Evolutionary conservation across 1,284 basidiomycete species (phyloP).

Genomic region (Rhodotorula glutinis): DNA sequence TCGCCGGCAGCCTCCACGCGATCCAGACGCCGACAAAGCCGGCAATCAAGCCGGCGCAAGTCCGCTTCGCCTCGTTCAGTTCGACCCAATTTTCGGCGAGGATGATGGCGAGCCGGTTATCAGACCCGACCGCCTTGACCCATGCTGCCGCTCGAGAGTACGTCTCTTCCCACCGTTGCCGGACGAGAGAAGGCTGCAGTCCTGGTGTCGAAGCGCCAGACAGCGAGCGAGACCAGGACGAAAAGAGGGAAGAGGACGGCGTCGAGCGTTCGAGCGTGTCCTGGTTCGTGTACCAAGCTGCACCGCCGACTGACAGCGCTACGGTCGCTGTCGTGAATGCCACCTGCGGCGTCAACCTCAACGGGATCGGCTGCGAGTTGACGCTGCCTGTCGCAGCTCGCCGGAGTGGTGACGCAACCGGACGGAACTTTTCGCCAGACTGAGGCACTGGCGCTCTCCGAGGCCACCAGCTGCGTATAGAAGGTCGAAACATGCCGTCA

Average conservation of each 20-base stretch:
- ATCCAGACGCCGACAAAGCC: slow-evolving; percentile 19
- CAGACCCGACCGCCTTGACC: background rate
- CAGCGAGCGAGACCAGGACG: background rate
- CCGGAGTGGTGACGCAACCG: too few relatives aligned
- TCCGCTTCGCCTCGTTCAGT: slow-evolving; percentile 30
- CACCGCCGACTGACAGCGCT: slow-evolving; percentile 7
- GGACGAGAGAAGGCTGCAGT: slow-evolving; percentile 9
- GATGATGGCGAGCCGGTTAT: slow-evolving; percentile 25
- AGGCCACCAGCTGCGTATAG: background rate
- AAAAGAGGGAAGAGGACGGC: background rate
- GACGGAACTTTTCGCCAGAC: too few relatives aligned
- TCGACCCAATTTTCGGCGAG: slow-evolving; percentile 32
- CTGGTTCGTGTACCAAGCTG: slow-evolving; percentile 21
- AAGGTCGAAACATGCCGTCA: slow-evolving; percentile 1
- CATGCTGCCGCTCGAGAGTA: background rate
- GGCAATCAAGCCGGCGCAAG: slow-evolving; percentile 24
- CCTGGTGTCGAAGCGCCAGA: background rate
- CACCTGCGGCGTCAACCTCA: slow-evolving; percentile 3
- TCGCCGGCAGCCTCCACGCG: slow-evolving; percentile 21
- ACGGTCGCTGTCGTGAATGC: slow-evolving; percentile 3
- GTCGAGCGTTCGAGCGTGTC: slow-evolving; percentile 13
- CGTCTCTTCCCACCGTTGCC: slow-evolving; percentile 18
- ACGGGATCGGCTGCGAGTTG: background rate
- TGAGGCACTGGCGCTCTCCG: background rate
- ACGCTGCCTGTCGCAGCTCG: background rate